A percentile compares a stretch with the other conserved stretches of the same genome.
Conservation (phyloP, 1,284 basidiomycete genomes). For the Cryptococcus hybrid region DNA sequence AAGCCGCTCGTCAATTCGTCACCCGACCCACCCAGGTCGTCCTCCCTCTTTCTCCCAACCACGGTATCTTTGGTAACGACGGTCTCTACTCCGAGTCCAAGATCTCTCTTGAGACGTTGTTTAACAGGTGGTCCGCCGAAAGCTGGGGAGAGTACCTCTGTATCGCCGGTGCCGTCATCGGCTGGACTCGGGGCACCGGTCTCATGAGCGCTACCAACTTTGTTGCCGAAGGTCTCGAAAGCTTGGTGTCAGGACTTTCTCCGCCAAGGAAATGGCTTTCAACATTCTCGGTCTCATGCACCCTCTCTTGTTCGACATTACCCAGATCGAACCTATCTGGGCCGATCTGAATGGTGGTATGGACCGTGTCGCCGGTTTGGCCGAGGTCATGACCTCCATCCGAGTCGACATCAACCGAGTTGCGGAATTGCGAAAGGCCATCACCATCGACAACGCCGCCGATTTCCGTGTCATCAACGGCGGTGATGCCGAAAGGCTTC, state of each 20-base stretch:
- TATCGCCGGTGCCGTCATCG: conserved; percentile 96
- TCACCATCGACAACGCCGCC: conserved; percentile 88
- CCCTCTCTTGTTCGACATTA: conserved; percentile 98
- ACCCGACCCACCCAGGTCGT: conserved; percentile 98
- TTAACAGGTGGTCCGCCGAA: conserved; percentile 97
- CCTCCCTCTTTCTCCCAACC: conserved; percentile 94
- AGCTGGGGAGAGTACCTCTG: conserved; percentile 99
- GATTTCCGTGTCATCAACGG: conserved; percentile 94
- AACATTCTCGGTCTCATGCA: conserved; percentile 99
- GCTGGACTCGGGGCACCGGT: conserved; percentile 98
- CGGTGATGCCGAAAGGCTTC: conserved; percentile 84
- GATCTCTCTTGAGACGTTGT: conserved; percentile 95
- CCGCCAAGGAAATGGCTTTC: conserved; percentile 99
- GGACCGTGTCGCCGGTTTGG: conserved; percentile 93
- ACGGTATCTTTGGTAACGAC: conserved; percentile 96
- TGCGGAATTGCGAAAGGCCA: conserved; percentile 86
- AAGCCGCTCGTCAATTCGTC: conserved; percentile 91
- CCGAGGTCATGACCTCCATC: conserved; percentile 85
- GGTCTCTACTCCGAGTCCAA: conserved; percentile 98
- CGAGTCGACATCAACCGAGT: conserved; percentile 72
- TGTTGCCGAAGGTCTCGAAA: conserved; percentile 91
- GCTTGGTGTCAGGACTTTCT: conserved; percentile 95
- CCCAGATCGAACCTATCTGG: conserved; percentile 99
- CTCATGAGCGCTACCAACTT: conserved; percentile 95
- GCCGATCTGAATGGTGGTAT: conserved; percentile 96